phyloP scores from a whole-genome alignment of 139 green algal genomes.

The Chlorella sorokiniana region DNA sequence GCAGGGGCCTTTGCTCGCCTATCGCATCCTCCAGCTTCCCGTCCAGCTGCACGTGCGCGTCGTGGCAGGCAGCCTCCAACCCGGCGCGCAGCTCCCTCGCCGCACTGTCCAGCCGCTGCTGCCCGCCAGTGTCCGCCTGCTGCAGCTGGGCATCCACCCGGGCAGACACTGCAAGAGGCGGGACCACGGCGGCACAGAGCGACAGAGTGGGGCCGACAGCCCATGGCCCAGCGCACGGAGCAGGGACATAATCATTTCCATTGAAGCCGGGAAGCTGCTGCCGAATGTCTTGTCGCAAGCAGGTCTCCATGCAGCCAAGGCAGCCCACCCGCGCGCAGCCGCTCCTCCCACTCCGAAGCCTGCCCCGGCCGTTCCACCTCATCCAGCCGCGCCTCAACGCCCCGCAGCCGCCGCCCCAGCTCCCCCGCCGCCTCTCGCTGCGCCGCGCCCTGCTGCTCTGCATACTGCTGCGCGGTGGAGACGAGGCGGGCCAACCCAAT shows the following conservation, averaged over 20 bases:
- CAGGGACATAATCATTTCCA: not conserved
- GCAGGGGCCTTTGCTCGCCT: not conserved
- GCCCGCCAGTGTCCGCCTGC: not conserved
- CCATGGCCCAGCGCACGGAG: too few relatives aligned
- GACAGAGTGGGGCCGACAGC: too few relatives aligned
- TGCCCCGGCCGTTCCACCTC: not conserved
- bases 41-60: conserved; percentile 6
- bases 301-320: too few relatives aligned
- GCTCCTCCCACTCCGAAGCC: not conserved
- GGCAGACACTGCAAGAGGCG: conserved; percentile 5
- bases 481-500: conserved; percentile 38
- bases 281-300: not conserved
- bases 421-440: conserved; percentile 11
- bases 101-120: not conserved
- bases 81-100: not conserved
- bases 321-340: conserved; percentile 18
- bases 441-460: conserved; percentile 22
- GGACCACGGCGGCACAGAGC: too few relatives aligned
- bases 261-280: not conserved
- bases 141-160: conserved; percentile 11
- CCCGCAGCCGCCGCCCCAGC: not conserved
- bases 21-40: not conserved
- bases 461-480: conserved; percentile 38
- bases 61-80: conserved; percentile 21
- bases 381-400: conserved; percentile 21